Evolutionary conservation across 768 basidiomycete genomes (phyloP).

Genomic region (Rhizopogon vinicolor): DNA sequence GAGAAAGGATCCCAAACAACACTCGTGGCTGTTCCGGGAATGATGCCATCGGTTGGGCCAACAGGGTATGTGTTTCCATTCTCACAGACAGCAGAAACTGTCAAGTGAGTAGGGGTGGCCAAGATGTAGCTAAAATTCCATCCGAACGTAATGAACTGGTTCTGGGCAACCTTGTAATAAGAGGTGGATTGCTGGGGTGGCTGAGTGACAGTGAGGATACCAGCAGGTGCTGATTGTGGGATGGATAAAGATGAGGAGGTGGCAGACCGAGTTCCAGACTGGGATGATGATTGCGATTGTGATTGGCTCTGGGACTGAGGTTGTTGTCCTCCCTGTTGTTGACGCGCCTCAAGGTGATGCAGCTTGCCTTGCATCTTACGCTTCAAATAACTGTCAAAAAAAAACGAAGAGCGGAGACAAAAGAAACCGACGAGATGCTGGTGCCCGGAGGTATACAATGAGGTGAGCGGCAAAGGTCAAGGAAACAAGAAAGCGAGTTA

Average conservation of each 20-base stretch:
- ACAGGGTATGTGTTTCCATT: slow-evolving; percentile 91
- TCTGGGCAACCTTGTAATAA: slow-evolving; percentile 82
- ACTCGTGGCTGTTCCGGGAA: slow-evolving; percentile 64
- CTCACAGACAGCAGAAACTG: slow-evolving; percentile 75
- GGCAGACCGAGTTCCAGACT: slow-evolving; percentile 7
- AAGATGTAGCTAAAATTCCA: slow-evolving; percentile 85
- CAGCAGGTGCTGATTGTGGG: slow-evolving; percentile 51
- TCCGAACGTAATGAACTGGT: slow-evolving; percentile 76
- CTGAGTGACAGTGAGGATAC: slow-evolving; percentile 69
- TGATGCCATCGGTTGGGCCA: slow-evolving; percentile 68
- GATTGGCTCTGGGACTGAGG: not conserved
- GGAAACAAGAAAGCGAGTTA: not conserved
- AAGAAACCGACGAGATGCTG: not conserved
- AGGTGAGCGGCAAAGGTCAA: not conserved
- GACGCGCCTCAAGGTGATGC: not conserved
- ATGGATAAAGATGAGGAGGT: slow-evolving; percentile 26
- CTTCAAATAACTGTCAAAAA: not conserved
- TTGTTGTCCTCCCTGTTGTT: slow-evolving; percentile 5
- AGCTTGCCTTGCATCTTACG: not conserved
- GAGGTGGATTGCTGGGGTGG: slow-evolving; percentile 80
- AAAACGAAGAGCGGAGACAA: not conserved
- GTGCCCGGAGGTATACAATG: slow-evolving; percentile 1
- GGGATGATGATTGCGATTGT: not conserved
- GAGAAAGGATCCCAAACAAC: slow-evolving; percentile 80
- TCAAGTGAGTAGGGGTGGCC: slow-evolving; percentile 67